A percentile compares a stretch with the other conserved stretches of the same genome.
phyloP scores from a whole-genome alignment of 257 asterid genomes.

The Solanum etuberosum region DNA sequence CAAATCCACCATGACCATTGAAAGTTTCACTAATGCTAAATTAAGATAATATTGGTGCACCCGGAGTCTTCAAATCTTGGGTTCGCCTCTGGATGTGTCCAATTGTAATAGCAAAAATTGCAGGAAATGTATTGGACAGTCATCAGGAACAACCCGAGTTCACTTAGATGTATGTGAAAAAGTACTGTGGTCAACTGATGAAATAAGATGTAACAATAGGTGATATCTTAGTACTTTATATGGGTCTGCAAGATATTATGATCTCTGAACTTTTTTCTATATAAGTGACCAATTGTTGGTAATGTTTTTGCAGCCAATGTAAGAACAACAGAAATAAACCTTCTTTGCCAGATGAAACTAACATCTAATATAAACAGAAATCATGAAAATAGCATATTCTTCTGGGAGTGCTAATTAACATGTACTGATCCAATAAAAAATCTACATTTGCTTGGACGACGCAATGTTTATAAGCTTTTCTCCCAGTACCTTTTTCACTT shows the following conservation, averaged over 20 bases:
- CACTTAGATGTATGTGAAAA: background rate
- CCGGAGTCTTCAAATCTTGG: too few species aligned
- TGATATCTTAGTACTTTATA: background rate
- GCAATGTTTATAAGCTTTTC: background rate
- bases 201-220: background rate
- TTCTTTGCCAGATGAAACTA: background rate
- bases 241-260: background rate
- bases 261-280: background rate
- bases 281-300: background rate
- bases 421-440: background rate
- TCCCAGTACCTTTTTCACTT: background rate
- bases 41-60: too few species aligned
- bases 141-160: background rate
- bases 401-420: background rate
- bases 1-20: too few species aligned
- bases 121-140: background rate
- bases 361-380: background rate
- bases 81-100: background rate
- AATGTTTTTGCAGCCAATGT: background rate
- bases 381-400: background rate
- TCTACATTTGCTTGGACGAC: background rate
- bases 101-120: background rate
- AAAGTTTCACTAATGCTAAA: too few species aligned
- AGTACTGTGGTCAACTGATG: background rate
- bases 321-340: background rate